These are phyloP conservation scores for Letharia lupina DNA, from an alignment of 495 filamentous ascomycete genomes.

Conservation along the genomic window DNA sequence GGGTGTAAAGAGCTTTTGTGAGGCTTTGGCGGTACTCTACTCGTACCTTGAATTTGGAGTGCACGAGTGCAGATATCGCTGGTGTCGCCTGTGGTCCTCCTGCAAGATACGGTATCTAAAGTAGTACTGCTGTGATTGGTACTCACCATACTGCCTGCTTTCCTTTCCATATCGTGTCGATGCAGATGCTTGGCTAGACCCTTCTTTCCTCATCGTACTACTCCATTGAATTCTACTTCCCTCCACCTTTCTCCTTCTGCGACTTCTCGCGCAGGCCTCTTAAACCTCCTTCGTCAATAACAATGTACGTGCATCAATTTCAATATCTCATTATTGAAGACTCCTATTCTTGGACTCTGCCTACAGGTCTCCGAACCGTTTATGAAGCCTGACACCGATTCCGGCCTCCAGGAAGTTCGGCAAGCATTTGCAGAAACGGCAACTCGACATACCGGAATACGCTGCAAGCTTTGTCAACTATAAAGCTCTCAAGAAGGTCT, in stretches of 20 bases:
- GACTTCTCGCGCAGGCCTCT: background rate
- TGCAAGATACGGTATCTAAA: background rate
- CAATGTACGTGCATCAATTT: conserved; percentile 19
- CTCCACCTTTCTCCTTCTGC: background rate
- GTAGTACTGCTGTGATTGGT: conserved; percentile 9
- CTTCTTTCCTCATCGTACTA: background rate
- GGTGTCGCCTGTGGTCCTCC: background rate
- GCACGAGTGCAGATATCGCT: conserved; percentile 9
- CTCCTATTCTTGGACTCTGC: background rate
- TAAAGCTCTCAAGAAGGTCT: conserved; percentile 95
- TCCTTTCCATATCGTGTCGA: conserved; percentile 1
- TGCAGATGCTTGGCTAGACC: conserved; percentile 10
- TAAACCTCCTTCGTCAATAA: background rate
- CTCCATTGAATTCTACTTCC: background rate
- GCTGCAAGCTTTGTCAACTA: conserved; percentile 98
- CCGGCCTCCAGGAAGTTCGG: conserved; percentile 80
- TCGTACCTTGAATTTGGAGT: background rate
- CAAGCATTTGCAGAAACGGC: conserved; percentile 96
- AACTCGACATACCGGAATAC: conserved; percentile 98
- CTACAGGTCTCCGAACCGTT: background rate
- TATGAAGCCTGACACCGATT: conserved; percentile 18
- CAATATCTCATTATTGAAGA: conserved; percentile 1
- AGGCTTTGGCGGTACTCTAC: no score
- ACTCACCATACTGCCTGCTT: background rate
- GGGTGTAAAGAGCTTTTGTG: background rate